A percentile compares a stretch with the other conserved stretches of the same genome.
Conservation (phyloP, 176 grass and related monocot genomes). For the Carex kokanica region DNA sequence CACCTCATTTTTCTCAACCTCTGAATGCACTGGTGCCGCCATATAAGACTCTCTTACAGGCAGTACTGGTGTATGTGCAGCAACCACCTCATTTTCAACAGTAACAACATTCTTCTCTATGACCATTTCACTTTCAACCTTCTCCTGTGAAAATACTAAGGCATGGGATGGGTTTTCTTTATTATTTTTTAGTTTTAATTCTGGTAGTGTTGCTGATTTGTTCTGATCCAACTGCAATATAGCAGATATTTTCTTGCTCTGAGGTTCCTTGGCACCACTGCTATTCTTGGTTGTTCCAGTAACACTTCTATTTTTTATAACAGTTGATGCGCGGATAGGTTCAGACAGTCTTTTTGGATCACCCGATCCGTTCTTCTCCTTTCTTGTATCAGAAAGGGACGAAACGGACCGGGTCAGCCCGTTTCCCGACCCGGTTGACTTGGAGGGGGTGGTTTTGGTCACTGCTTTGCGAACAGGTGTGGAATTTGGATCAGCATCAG, state of each 20-base stretch:
- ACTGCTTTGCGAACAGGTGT: conserved; percentile 28
- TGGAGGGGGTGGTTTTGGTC: conserved; percentile 27
- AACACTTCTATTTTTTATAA: conserved; percentile 1
- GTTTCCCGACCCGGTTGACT: conserved; percentile 38
- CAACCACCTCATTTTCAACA: conserved; percentile 21
- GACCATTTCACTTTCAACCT: conserved; percentile 21
- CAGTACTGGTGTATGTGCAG: background rate
- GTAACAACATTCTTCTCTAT: conserved; percentile 28
- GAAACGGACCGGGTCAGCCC: conserved; percentile 65
- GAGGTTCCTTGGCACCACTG: conserved; percentile 38
- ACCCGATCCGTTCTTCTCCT: conserved; percentile 54
- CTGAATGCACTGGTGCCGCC: background rate
- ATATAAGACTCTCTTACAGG: background rate
- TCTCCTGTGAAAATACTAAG: background rate
- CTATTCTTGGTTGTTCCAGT: conserved; percentile 37
- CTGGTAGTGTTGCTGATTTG: conserved; percentile 76
- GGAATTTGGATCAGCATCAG: conserved; percentile 26
- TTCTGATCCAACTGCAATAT: conserved; percentile 66
- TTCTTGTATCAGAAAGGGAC: conserved; percentile 58
- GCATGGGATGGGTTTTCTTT: conserved; percentile 14
- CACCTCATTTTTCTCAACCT: conserved; percentile 9
- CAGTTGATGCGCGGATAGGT: conserved; percentile 26
- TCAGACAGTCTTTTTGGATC: conserved; percentile 49
- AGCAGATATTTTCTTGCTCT: conserved; percentile 69
- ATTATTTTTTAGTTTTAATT: conserved; percentile 40